Percentiles rank a stretch among this genome's conserved stretches.
phyloP scores from a whole-genome alignment of 495 filamentous ascomycete genomes.

The Echria macrotheca region DNA sequence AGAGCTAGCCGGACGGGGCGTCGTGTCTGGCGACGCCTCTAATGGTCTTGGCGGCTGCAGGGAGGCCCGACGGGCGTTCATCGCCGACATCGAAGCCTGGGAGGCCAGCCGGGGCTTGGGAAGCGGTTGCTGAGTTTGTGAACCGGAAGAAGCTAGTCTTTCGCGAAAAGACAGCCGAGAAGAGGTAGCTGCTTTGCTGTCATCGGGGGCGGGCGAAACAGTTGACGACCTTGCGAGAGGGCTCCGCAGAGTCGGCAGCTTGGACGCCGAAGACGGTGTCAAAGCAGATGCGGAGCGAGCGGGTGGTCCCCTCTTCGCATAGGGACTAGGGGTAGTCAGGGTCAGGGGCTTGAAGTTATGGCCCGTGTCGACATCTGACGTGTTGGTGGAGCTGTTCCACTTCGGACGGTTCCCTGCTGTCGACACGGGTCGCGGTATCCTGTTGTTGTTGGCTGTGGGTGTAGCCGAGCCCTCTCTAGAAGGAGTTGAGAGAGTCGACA shows the following conservation, averaged over 20 bases:
- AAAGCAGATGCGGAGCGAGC: constrained; percentile 34
- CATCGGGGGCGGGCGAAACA: constrained; percentile 37
- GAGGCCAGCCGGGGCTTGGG: constrained; percentile 28
- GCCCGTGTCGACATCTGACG: constrained; percentile 59
- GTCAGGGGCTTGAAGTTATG: constrained; percentile 64
- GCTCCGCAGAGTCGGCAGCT: constrained; percentile 42
- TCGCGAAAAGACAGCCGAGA: constrained; percentile 46
- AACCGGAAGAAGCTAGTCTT: constrained; percentile 37
- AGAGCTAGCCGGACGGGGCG: constrained; percentile 44
- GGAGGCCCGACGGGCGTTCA: constrained; percentile 41
- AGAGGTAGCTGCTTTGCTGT: constrained; percentile 25
- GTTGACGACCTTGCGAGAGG: constrained; percentile 38
- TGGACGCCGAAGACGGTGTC: constrained; percentile 36
- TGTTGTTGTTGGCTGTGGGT: constrained; percentile 51
- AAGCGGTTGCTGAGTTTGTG: constrained; percentile 27
- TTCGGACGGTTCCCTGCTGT: constrained; percentile 57
- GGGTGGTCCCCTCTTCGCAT: constrained; percentile 44
- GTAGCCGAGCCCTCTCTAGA: constrained; percentile 48
- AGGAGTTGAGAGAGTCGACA: constrained; percentile 39
- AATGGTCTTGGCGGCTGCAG: constrained; percentile 36
- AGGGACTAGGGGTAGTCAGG: constrained; percentile 57
- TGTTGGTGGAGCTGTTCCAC: constrained; percentile 75
- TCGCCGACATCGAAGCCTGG: constrained; percentile 22
- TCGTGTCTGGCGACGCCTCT: constrained; percentile 18
- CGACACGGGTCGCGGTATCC: constrained; percentile 43